A percentile compares a stretch with the other conserved stretches of the same genome.
Conservation (phyloP, 2,329 filamentous ascomycete species). For the Colletotrichum lini region DNA sequence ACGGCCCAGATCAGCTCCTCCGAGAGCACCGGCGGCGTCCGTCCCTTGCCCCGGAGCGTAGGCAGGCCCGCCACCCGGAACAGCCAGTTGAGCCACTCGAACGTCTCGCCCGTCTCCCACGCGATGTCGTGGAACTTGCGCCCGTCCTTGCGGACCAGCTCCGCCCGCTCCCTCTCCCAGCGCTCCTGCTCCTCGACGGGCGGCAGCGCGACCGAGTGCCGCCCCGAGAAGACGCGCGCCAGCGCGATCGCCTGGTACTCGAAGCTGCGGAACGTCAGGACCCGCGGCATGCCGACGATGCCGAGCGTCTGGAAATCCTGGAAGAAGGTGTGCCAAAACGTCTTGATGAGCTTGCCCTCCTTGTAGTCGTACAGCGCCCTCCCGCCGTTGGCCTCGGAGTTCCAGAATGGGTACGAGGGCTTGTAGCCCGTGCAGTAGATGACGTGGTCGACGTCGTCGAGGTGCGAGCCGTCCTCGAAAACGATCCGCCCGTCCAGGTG, state of each 20-base stretch:
- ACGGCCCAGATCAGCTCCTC: conserved; percentile 62
- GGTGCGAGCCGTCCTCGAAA: conserved; percentile 54
- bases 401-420: conserved; percentile 65
- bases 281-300: conserved; percentile 66
- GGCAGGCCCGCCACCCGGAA: conserved; percentile 65
- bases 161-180: conserved; percentile 63
- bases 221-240: conserved; percentile 62
- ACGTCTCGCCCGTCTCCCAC: conserved; percentile 67
- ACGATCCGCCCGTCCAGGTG: conserved; percentile 58
- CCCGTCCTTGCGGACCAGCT: conserved; percentile 48
- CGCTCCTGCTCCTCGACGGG: conserved; percentile 53
- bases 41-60: conserved; percentile 61
- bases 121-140: conserved; percentile 67
- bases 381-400: conserved; percentile 57
- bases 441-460: conserved; percentile 55
- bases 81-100: conserved; percentile 61
- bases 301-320: conserved; percentile 62
- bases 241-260: conserved; percentile 70
- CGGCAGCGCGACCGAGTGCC: conserved; percentile 58
- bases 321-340: conserved; percentile 69
- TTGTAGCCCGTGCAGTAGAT: conserved; percentile 62
- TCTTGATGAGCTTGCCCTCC: conserved; percentile 57
- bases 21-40: conserved; percentile 60
- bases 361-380: conserved; percentile 66
- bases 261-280: conserved; percentile 67